phyloP scores from a whole-genome alignment of 2,329 filamentous ascomycete species.

The Myotisia sp. region DNA sequence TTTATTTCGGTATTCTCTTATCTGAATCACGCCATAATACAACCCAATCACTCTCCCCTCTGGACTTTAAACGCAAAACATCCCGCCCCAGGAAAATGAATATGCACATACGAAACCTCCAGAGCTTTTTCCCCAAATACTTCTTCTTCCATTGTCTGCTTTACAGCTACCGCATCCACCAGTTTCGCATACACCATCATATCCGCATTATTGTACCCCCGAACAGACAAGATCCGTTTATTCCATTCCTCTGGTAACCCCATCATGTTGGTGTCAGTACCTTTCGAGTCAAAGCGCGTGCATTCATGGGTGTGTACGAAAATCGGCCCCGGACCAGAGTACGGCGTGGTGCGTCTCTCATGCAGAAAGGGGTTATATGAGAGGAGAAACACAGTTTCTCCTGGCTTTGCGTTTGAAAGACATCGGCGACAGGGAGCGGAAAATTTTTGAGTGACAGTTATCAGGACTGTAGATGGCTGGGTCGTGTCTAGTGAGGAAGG shows the following conservation, averaged over 20 bases:
- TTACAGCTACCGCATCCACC: slow-evolving; percentile 3
- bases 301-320: slow-evolving; percentile 5
- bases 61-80: slow-evolving; percentile 7
- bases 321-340: slow-evolving; percentile 4
- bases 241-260: background rate
- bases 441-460: background rate
- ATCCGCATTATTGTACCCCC: slow-evolving; percentile 3
- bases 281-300: background rate
- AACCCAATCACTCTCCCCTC: background rate
- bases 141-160: slow-evolving; percentile 1
- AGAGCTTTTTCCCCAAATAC: background rate
- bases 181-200: slow-evolving; percentile 5
- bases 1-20: background rate
- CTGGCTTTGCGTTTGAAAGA: slow-evolving; percentile 1
- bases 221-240: background rate
- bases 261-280: background rate
- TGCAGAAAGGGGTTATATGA: slow-evolving; percentile 6
- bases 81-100: slow-evolving; percentile 5
- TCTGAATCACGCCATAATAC: background rate
- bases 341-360: background rate
- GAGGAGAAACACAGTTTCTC: slow-evolving; percentile 4
- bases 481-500: slow-evolving; percentile 3
- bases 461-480: slow-evolving; percentile 1
- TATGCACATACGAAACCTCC: slow-evolving; percentile 6
- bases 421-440: slow-evolving; percentile 5